A percentile compares a stretch with the other conserved stretches of the same genome.
phyloP scores from a whole-genome alignment of 2,329 filamentous ascomycete species.

The Dothiorella sarmentorum region DNA sequence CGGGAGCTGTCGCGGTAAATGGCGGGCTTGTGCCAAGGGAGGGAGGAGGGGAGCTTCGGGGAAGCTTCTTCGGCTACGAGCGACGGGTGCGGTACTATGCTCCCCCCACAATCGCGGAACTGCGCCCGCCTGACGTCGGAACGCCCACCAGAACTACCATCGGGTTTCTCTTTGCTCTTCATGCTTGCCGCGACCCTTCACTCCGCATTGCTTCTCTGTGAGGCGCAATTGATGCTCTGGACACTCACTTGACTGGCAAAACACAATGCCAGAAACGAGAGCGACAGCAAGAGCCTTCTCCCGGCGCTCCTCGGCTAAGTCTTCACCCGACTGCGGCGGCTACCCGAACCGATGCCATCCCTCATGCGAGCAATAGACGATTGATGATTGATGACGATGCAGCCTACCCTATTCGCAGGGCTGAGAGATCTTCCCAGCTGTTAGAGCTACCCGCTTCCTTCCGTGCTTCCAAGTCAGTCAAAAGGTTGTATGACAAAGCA shows the following conservation, averaged over 20 bases:
- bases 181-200: background rate
- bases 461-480: too few species aligned
- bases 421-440: constrained; percentile 13
- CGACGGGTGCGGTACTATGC: constrained; percentile 9
- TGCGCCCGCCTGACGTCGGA: constrained; percentile 9
- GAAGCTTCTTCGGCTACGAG: constrained; percentile 6
- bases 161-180: background rate
- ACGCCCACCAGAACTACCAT: constrained; percentile 9
- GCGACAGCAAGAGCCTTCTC: background rate
- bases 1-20: constrained; percentile 14
- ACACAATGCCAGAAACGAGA: background rate
- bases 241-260: background rate
- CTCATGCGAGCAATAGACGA: too few species aligned
- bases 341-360: background rate
- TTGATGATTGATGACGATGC: too few species aligned
- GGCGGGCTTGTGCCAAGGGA: background rate
- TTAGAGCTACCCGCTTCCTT: background rate
- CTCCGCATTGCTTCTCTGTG: background rate
- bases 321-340: constrained; percentile 5
- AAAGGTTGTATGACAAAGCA: too few species aligned
- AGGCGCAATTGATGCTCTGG: background rate
- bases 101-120: constrained; percentile 6
- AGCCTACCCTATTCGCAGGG: too few species aligned
- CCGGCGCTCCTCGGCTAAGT: constrained; percentile 12
- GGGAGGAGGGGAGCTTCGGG: background rate